phyloP scores from a whole-genome alignment of 2,329 filamentous ascomycete genomes.

The Cercospora sp. region DNA sequence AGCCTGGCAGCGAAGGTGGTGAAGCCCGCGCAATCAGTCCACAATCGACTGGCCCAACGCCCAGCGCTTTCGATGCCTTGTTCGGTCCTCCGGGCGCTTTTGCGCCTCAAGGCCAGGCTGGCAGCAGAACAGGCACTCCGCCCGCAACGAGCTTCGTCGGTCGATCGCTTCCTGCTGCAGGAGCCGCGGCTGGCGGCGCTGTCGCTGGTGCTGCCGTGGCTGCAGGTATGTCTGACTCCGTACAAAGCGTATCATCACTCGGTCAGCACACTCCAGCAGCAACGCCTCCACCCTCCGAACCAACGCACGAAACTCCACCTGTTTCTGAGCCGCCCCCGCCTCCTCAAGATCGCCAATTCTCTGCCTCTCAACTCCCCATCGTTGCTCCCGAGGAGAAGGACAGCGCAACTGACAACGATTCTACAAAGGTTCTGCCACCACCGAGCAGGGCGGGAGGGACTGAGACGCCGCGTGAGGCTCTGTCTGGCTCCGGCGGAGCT shows the following conservation, averaged over 20 bases:
- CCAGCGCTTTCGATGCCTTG: slow-evolving; percentile 41
- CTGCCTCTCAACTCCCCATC: slow-evolving; percentile 73
- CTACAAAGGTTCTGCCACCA: slow-evolving; percentile 44
- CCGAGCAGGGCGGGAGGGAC: slow-evolving; percentile 35
- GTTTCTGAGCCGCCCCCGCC: slow-evolving; percentile 64
- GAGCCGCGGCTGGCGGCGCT: slow-evolving; percentile 13
- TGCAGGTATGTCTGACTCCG: slow-evolving; percentile 32
- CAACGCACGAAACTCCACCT: slow-evolving; percentile 55
- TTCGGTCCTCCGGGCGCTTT: slow-evolving; percentile 47
- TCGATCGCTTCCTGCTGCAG: slow-evolving; percentile 25
- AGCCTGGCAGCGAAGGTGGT: slow-evolving; percentile 41
- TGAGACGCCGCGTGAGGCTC: slow-evolving; percentile 30
- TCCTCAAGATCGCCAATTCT: slow-evolving; percentile 74
- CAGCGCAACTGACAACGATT: slow-evolving; percentile 55
- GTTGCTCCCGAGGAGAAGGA: slow-evolving; percentile 53
- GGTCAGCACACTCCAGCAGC: slow-evolving; percentile 58
- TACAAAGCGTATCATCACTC: slow-evolving; percentile 32
- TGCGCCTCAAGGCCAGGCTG: slow-evolving; percentile 32
- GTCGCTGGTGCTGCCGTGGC: slow-evolving; percentile 13
- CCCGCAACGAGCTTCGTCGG: slow-evolving; percentile 36
- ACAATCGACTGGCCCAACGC: slow-evolving; percentile 33
- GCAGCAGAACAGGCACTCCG: slow-evolving; percentile 33
- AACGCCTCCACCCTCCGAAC: slow-evolving; percentile 58
- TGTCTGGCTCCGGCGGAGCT: slow-evolving; percentile 7
- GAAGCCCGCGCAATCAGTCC: slow-evolving; percentile 30